A percentile compares a stretch with the other conserved stretches of the same genome.
phyloP scores from a whole-genome alignment of 1,284 basidiomycete species.

The Ganoderma lingzhi region DNA sequence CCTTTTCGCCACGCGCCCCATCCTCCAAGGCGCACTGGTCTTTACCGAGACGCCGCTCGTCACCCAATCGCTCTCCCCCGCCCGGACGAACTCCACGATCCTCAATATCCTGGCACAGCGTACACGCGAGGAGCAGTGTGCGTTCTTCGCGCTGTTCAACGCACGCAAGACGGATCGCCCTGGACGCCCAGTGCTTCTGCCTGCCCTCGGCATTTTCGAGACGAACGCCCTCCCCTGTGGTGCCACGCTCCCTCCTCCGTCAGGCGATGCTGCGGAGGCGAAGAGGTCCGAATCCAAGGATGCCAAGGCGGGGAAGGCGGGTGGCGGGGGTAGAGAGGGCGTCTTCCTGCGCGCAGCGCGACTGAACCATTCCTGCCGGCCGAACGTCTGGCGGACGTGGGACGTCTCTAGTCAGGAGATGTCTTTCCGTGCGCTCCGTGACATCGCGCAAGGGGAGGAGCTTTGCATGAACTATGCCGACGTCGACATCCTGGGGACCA shows the following conservation, averaged over 20 bases:
- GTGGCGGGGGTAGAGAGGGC: conserved; percentile 22
- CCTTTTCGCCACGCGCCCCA: conserved; percentile 33
- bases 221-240: conserved; percentile 37
- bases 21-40: conserved; percentile 35
- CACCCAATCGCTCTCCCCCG: conserved; percentile 25
- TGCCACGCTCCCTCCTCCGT: neutral
- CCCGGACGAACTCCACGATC: conserved; percentile 33
- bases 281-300: neutral
- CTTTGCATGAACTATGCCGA: conserved; percentile 63
- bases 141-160: conserved; percentile 36
- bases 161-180: conserved; percentile 25
- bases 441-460: conserved; percentile 59
- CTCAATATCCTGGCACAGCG: conserved; percentile 31
- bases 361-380: conserved; percentile 39
- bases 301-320: conserved; percentile 12
- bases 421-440: conserved; percentile 39
- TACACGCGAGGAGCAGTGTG: conserved; percentile 36
- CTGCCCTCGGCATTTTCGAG: conserved; percentile 37
- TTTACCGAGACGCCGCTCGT: conserved; percentile 38
- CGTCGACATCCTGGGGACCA: conserved; percentile 48
- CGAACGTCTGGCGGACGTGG: conserved; percentile 36
- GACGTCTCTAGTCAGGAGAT: conserved; percentile 28
- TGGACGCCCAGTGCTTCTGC: conserved; percentile 25
- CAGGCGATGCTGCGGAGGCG: conserved; percentile 1
- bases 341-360: conserved; percentile 37